Evolutionary conservation across 2,329 filamentous ascomycete species (phyloP), one percentile per base, ranked within the genome.

Genomic region (Aspergillus viridinutans): DNA sequence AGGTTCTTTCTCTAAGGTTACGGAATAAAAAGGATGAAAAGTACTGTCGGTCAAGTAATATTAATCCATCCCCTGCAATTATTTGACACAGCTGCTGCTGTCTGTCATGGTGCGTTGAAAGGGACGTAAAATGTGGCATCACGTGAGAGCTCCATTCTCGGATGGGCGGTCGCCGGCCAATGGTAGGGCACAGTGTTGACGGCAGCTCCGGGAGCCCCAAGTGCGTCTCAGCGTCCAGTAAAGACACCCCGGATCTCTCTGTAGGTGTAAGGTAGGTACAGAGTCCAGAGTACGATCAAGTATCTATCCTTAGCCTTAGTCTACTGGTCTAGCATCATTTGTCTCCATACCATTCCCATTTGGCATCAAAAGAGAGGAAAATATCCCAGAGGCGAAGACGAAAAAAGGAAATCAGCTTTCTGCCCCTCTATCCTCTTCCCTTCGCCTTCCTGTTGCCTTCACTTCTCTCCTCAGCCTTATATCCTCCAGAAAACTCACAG

Each of bases 361-460:
- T 47, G 21, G 43, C 43, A 47, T 43, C 23, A 21, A 38, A 52
- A 29, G 57, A 60, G 26, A 26, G 10, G 43, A 26, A 47, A 47
- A 47, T 47, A 38, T 47, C 5, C 43, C 21, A 47, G 43, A 47
- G 43, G 21, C 43, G 10, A 47, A 47, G 6, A 26, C 21, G 3
- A 26, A 23, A 47, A 5, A 23, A 45, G 10, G 8, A 25, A 32
- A 48, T 59, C 49, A 54, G 26, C 54, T 52, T 58, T 47, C 32
- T 58, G 53, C 63, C 43, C 50, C 52, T 56, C 52, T 59, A 54
- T 54, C 56, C 52, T 57, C 55, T 51, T 59, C 54, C 52, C 52
- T 58, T 57, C 32, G 32, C 54, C 50, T 58, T 55, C 57, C 59
- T 54, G 50, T 58, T 58, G 60, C 53, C 61, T 48, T 52, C 53